These are phyloP conservation scores for Porodaedalea pini DNA, from an alignment of 1,284 basidiomycete species.

Conservation along the genomic window DNA sequence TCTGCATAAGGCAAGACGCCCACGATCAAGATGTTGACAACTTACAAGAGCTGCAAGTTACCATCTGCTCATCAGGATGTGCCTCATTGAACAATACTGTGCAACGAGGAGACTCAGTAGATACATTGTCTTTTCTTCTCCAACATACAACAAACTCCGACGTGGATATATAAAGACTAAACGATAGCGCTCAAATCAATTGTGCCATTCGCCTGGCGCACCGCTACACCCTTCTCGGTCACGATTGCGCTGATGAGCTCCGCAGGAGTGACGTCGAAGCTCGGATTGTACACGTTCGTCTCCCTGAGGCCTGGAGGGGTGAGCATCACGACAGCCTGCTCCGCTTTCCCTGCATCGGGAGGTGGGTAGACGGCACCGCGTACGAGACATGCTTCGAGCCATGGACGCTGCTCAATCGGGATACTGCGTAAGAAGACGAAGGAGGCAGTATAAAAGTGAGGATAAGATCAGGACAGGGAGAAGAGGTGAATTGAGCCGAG, in stretches of 20 bases:
- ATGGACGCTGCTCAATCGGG: slow-evolving; percentile 86
- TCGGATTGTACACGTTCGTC: slow-evolving; percentile 80
- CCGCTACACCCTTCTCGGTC: slow-evolving; percentile 84
- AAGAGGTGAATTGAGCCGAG: slow-evolving; percentile 10
- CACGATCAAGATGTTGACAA: too few species aligned
- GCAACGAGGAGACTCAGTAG: too few species aligned
- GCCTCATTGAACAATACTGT: too few species aligned
- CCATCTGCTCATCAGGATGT: too few species aligned
- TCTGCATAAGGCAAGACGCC: too few species aligned
- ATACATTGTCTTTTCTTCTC: too few species aligned
- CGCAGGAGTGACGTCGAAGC: slow-evolving; percentile 91
- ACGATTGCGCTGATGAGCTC: slow-evolving; percentile 81
- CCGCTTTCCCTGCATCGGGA: slow-evolving; percentile 37
- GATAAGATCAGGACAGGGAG: slow-evolving; percentile 5
- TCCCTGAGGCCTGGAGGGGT: slow-evolving; percentile 58
- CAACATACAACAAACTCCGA: not conserved
- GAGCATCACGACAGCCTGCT: slow-evolving; percentile 69
- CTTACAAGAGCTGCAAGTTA: too few species aligned
- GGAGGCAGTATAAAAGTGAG: not conserved
- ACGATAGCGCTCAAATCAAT: slow-evolving; percentile 58
- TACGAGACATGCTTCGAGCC: slow-evolving; percentile 82
- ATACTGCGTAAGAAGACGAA: slow-evolving; percentile 50
- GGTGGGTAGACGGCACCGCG: slow-evolving; percentile 69
- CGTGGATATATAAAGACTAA: slow-evolving; percentile 24
- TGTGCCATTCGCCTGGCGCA: slow-evolving; percentile 42